phyloP scores from a whole-genome alignment of 768 basidiomycete species.

The Chalciporus piperatus region DNA sequence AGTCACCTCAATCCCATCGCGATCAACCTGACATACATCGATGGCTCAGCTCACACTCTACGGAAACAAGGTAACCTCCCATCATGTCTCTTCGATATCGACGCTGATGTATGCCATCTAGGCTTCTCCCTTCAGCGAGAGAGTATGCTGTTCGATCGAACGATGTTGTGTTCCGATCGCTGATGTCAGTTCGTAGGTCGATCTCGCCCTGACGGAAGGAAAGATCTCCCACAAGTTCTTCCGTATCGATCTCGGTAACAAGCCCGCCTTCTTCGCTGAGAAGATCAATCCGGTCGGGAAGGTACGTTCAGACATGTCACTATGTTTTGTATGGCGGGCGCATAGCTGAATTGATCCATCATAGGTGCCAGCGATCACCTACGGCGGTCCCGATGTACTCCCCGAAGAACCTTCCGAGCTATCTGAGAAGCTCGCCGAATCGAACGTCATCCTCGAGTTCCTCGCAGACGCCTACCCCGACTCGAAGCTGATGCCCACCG shows the following conservation, averaged over 20 bases:
- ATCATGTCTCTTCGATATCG: background rate
- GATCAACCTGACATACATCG: no score
- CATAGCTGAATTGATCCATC: no score
- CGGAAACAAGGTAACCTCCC: background rate
- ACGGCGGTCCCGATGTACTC: conserved; percentile 54
- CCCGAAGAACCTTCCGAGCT: conserved; percentile 55
- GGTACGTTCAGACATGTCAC: conserved; percentile 32
- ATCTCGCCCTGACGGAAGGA: conserved; percentile 56
- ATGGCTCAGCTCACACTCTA: conserved; percentile 2
- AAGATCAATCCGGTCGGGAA: conserved; percentile 63
- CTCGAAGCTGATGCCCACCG: conserved; percentile 45
- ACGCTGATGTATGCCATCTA: background rate
- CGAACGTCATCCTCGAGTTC: conserved; percentile 61
- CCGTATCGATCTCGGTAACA: conserved; percentile 56
- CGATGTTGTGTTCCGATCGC: no score
- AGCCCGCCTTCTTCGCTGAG: conserved; percentile 63
- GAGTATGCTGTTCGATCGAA: background rate
- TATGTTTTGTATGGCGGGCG: background rate
- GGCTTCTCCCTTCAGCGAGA: background rate
- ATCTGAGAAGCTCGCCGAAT: conserved; percentile 58
- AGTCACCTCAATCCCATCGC: no score
- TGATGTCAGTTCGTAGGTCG: conserved; percentile 36
- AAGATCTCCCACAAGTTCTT: conserved; percentile 44
- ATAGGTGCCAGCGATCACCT: conserved; percentile 55
- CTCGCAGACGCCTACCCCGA: conserved; percentile 53